phyloP scores from a whole-genome alignment of 2,329 filamentous ascomycete species.

The Pestalotiopsis sp. region DNA sequence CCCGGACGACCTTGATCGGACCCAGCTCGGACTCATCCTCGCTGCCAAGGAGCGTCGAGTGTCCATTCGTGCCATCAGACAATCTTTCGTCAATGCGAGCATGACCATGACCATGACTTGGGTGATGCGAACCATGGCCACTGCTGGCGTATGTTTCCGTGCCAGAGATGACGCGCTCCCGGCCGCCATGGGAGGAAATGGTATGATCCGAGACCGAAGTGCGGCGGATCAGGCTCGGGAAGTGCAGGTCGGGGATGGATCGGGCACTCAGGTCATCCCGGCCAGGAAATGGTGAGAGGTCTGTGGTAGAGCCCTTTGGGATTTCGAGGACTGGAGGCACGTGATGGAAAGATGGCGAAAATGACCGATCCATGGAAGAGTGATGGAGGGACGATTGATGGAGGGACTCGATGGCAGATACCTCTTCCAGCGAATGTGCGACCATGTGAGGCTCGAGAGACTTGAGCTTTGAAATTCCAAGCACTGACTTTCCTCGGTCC shows the following conservation, averaged over 20 bases:
- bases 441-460: conserved; percentile 25
- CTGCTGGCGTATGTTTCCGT: conserved; percentile 16
- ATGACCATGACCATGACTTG: conserved; percentile 12
- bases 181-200: conserved; percentile 20
- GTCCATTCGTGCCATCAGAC: conserved; percentile 24
- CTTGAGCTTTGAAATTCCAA: conserved; percentile 30
- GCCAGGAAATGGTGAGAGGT: conserved; percentile 22
- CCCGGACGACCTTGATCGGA: conserved; percentile 45
- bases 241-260: conserved; percentile 3
- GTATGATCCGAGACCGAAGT: conserved; percentile 26
- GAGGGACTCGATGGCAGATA: conserved; percentile 12
- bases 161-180: conserved; percentile 22
- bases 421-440: conserved; percentile 21
- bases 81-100: conserved; percentile 17
- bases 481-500: conserved; percentile 29
- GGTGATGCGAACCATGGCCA: conserved; percentile 14
- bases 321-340: conserved; percentile 13
- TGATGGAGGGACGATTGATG: background rate
- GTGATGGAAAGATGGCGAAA: conserved; percentile 12
- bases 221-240: conserved; percentile 19
- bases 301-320: conserved; percentile 18
- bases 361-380: background rate
- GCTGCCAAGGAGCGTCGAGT: conserved; percentile 35
- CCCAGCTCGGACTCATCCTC: conserved; percentile 32
- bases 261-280: conserved; percentile 14